Evolutionary conservation across 345 rosid species (phyloP).

Genomic region (Gossypium thurberi): DNA sequence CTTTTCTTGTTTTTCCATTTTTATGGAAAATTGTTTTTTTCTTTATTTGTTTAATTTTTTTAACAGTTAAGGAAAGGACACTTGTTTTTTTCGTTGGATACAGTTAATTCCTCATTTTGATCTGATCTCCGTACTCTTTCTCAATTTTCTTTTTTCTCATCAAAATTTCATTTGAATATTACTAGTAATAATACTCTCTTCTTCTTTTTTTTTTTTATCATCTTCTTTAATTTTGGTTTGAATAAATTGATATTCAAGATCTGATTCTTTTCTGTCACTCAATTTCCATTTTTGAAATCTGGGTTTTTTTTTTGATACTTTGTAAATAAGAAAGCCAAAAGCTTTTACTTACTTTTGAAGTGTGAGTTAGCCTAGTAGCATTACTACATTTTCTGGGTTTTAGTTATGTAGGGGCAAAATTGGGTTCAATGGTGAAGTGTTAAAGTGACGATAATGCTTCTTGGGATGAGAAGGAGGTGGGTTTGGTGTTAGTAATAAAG

Average conservation of each 20-base stretch:
- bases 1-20: not conserved
- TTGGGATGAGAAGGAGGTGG: not conserved
- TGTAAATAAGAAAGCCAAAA: not conserved
- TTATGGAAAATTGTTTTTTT: not conserved
- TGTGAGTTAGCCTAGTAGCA: constrained; percentile 3
- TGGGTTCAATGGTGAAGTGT: constrained; percentile 7
- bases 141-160: not conserved
- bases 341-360: not conserved
- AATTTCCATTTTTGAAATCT: not conserved
- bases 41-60: not conserved
- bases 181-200: not conserved
- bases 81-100: constrained; percentile 19
- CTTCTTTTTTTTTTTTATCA: no score
- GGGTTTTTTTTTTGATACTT: not conserved
- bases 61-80: constrained; percentile 14
- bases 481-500: constrained; percentile 20
- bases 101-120: constrained; percentile 13
- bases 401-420: not conserved
- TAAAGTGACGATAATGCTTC: constrained; percentile 16
- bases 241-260: constrained; percentile 8
- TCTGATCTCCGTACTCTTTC: constrained; percentile 8
- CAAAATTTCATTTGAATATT: not conserved
- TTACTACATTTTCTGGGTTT: constrained; percentile 10
- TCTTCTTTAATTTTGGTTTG: not conserved
- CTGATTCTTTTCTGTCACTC: not conserved